phyloP scores from a whole-genome alignment of 2,329 filamentous ascomycete genomes.

The Akanthomyces lecanii region DNA sequence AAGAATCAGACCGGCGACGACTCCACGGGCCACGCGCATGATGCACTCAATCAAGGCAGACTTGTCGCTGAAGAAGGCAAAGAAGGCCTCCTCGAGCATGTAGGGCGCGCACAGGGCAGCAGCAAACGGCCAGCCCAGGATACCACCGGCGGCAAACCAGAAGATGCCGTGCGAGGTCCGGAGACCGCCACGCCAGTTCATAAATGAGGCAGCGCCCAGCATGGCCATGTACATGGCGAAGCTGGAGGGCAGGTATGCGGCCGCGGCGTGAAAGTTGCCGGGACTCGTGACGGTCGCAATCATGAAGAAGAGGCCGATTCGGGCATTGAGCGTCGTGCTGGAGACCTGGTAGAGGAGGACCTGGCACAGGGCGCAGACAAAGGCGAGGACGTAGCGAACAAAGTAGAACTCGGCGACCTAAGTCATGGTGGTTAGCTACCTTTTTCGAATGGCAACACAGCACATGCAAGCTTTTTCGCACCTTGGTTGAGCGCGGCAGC shows the following conservation, averaged over 20 bases:
- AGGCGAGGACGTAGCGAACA: constrained; percentile 69
- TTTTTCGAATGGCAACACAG: background rate
- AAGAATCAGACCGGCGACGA: constrained; percentile 61
- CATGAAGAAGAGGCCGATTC: constrained; percentile 82
- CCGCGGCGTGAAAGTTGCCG: constrained; percentile 88
- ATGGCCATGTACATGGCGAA: constrained; percentile 96
- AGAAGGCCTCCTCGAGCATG: constrained; percentile 68
- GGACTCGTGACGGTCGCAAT: constrained; percentile 73
- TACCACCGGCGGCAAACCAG: constrained; percentile 82
- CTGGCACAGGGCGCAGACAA: constrained; percentile 76
- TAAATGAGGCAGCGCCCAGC: constrained; percentile 80
- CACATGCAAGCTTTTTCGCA: constrained; percentile 20
- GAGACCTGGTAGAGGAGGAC: constrained; percentile 76
- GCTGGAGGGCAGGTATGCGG: constrained; percentile 84
- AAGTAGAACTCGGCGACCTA: constrained; percentile 78
- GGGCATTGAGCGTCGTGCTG: constrained; percentile 70
- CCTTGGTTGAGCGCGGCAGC: constrained; percentile 58
- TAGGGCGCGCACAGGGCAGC: constrained; percentile 78
- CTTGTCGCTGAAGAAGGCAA: constrained; percentile 49
- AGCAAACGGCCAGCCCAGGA: constrained; percentile 93
- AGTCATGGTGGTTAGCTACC: background rate
- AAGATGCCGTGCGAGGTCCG: constrained; percentile 80
- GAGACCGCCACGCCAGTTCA: constrained; percentile 79
- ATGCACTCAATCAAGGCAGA: constrained; percentile 58
- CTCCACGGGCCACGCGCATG: constrained; percentile 62